Conservation (phyloP, 306 rosid species). For the Dryas octopetala region DNA sequence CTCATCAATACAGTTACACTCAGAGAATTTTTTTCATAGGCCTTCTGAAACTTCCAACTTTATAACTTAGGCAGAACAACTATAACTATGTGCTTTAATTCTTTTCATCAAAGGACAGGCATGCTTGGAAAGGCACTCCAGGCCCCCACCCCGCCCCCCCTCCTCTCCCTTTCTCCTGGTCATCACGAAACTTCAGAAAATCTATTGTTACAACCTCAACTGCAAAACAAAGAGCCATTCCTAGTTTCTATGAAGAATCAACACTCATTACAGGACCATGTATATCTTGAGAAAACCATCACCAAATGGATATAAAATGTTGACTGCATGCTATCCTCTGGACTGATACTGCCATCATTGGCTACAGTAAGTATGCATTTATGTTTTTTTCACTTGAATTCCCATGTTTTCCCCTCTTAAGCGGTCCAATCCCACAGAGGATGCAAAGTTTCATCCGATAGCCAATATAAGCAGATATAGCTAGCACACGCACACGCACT, state of each 20-base stretch:
- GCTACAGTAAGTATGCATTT: neutral
- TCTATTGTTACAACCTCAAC: neutral
- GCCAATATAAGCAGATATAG: constrained; percentile 16
- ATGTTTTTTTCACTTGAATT: neutral
- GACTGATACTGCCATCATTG: neutral
- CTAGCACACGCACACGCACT: neutral
- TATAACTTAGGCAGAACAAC: no score
- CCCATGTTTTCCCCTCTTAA: neutral
- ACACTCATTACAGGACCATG: neutral
- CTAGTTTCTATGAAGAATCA: neutral
- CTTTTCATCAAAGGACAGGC: no score
- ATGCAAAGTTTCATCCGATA: neutral
- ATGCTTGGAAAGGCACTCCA: no score
- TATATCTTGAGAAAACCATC: neutral
- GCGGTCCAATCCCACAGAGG: neutral
- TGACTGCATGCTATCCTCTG: neutral
- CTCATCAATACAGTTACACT: no score
- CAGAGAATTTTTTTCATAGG: no score
- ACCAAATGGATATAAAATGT: neutral
- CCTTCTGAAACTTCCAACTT: no score
- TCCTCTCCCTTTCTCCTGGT: neutral
- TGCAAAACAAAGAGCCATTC: neutral
- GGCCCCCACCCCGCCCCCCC: no score
- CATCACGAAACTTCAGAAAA: neutral
- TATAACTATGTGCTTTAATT: no score